These are phyloP conservation scores for Sporothrix variecibatus DNA, from an alignment of 2,329 filamentous ascomycete species.

Conservation along the genomic window DNA sequence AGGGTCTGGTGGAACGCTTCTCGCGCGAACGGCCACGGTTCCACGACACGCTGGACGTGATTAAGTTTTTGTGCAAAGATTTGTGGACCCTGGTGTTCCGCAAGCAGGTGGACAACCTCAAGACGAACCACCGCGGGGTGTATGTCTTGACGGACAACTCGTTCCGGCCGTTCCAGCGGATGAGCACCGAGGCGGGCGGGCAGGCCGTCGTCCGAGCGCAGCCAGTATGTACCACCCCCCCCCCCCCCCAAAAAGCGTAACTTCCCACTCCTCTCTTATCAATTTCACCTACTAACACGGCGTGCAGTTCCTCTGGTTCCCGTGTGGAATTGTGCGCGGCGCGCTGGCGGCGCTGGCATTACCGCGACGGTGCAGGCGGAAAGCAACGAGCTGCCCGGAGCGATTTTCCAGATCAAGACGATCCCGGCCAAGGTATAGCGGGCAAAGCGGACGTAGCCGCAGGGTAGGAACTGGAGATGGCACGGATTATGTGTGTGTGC, in stretches of 20 bases:
- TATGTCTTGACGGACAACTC: slow-evolving; percentile 93
- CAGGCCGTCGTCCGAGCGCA: slow-evolving; percentile 75
- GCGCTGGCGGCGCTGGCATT: slow-evolving; percentile 88
- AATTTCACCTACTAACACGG: slow-evolving; percentile 4
- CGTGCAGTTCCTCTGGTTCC: slow-evolving; percentile 90
- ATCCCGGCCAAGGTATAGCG: slow-evolving; percentile 63
- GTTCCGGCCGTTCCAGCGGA: slow-evolving; percentile 84
- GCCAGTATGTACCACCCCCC: slow-evolving; percentile 60
- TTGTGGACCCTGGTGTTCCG: slow-evolving; percentile 92
- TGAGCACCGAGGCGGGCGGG: slow-evolving; percentile 79
- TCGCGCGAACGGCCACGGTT: slow-evolving; percentile 83
- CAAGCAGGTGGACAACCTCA: slow-evolving; percentile 98
- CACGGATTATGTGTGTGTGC: not conserved
- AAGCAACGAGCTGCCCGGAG: slow-evolving; percentile 79
- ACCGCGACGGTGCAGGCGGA: slow-evolving; percentile 90
- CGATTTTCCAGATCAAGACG: slow-evolving; percentile 95
- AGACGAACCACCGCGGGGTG: slow-evolving; percentile 95
- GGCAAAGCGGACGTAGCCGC: not conserved
- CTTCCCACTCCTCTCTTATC: not conserved
- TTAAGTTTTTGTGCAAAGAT: slow-evolving; percentile 99
- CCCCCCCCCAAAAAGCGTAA: no score
- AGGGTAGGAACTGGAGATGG: not conserved
- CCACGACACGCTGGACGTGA: slow-evolving; percentile 88
- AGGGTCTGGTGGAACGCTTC: slow-evolving; percentile 92
- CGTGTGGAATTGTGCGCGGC: slow-evolving; percentile 87